Base-by-base conservation (phyloP, 805 yeast genomes). In the Starmerella floris region DNA sequence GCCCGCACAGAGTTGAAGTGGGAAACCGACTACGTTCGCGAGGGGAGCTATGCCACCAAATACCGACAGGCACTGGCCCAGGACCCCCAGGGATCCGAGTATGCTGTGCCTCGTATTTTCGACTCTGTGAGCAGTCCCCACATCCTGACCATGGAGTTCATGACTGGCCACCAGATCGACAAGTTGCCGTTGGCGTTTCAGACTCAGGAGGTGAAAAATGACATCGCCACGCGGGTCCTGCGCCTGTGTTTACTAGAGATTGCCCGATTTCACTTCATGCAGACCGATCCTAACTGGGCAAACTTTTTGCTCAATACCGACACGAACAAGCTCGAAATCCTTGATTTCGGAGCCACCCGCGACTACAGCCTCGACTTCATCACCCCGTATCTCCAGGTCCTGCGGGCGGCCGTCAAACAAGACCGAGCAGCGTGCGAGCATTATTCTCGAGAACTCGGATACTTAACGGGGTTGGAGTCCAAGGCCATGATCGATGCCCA, bases 261-360 rank as follows among this genome's bases (percentile, higher is more conserved):
- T 59, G 83, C 85, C 13, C 66, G 73, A 52, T 87, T 80, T 65
- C 73, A 72, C 55, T 88, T 79, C 64, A 91, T 91, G 98, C 98
- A 91, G 64, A 88, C 97, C 1, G 98, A 91, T 64, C 98, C 98
- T 40, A 91, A 91, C 61, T 91, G 98, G 98, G 96, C 98, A 35
- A 91, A 91, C 61, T 91, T 91, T 64, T 63, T 91, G 46, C 85
- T 82, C 65, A 85, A 91, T 56, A 67, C 67, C 27, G 52, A 65
- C n/a, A 76, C 85, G 2, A 62, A 72, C 22, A 76, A 79, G 59
- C 75, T 91, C 44, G 96, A 88, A 61, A 67, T 91, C 43, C 66
- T 91, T 41, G 98, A 91, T 63, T 91, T 91, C 62, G 98, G 98
- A 37, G 97, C 98, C 1, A 79, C 95, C 5, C 71, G 97, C 50